These are phyloP conservation scores for Alternaria alternata DNA, from an alignment of 2,329 filamentous ascomycete genomes.

Conservation along the genomic window DNA sequence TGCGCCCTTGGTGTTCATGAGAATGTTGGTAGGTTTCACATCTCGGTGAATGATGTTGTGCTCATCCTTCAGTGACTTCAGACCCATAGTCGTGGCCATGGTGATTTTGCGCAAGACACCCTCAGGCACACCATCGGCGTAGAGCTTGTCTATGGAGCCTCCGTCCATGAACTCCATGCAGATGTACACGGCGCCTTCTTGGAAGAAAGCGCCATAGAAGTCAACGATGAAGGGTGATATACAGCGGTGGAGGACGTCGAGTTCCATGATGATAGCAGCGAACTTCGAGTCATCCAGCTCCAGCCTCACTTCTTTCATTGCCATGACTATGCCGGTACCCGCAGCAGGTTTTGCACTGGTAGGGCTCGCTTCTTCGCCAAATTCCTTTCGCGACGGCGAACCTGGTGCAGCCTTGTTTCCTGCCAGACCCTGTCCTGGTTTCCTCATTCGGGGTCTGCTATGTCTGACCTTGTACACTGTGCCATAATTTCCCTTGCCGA, in stretches of 20 bases:
- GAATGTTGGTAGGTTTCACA: constrained; percentile 98
- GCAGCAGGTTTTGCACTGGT: constrained; percentile 47
- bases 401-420: constrained; percentile 61
- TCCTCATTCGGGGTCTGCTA: constrained; percentile 71
- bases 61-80: constrained; percentile 94
- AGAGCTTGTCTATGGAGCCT: constrained; percentile 95
- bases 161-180: constrained; percentile 99
- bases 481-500: constrained; percentile 98
- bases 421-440: constrained; percentile 66
- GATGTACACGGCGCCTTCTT: constrained; percentile 98
- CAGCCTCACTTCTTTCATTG: constrained; percentile 97
- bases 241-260: constrained; percentile 95
- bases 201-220: constrained; percentile 98
- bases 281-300: constrained; percentile 98
- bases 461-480: constrained; percentile 97
- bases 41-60: constrained; percentile 99
- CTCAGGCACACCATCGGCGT: constrained; percentile 89
- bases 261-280: constrained; percentile 94
- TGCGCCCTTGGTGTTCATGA: constrained; percentile 87
- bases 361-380: constrained; percentile 50
- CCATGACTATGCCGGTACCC: constrained; percentile 85
- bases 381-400: constrained; percentile 45
- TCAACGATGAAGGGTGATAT: constrained; percentile 97
- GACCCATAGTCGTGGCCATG: constrained; percentile 84
- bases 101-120: constrained; percentile 89